Evolutionary conservation across 345 rosid genomes (phyloP), one percentile per base, ranked within the genome.

Genomic region (Boechera stricta): DNA sequence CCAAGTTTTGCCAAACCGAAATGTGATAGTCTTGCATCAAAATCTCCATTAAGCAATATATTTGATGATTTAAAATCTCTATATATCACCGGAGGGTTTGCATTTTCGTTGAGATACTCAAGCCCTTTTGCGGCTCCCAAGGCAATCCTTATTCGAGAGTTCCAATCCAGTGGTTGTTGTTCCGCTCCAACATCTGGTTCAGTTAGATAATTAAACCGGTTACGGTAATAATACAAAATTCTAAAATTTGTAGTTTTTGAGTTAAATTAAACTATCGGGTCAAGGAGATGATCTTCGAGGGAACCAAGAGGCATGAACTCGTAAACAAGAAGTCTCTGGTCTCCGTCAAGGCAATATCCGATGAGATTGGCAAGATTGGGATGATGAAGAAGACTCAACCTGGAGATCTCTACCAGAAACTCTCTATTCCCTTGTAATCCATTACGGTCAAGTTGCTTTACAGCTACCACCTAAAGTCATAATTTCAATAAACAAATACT

Each of bases 361-460:
- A 87, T 87, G 75, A 93, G 86, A 76, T 91, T 90, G 51, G 86
- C 97, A 62, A 93, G 96, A 82, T 93, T 93, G 12, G 90, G 89
- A 85, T 93, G 92, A 77, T 86, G 91, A 73, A 91, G 93, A 21
- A 83, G 76, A 85, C 96, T 91, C 72, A 93, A 83, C 93, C 84
- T 85, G 73, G 85, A 79, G 33, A 93, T 89, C 86, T 93, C 95
- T 5, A 89, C 90, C 56, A 91, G 85, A 76, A 93, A 93, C 81
- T 93, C 98, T 73, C 89, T 81, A 78, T 88, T 87, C 81, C 97
- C 98, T 87, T 93, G 97, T 61, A 89, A 84, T 65, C 97, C 93
- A 79, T 91, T 88, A n/a, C 90, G 91, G 77, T 91, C 97, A 48
- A 91, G 93, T 83, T 93, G 97, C 86, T 93, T 93, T 71, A 93